Evolutionary conservation across 73 alveolate genomes (phyloP).

Genomic region (Paraurostyla sp.): DNA sequence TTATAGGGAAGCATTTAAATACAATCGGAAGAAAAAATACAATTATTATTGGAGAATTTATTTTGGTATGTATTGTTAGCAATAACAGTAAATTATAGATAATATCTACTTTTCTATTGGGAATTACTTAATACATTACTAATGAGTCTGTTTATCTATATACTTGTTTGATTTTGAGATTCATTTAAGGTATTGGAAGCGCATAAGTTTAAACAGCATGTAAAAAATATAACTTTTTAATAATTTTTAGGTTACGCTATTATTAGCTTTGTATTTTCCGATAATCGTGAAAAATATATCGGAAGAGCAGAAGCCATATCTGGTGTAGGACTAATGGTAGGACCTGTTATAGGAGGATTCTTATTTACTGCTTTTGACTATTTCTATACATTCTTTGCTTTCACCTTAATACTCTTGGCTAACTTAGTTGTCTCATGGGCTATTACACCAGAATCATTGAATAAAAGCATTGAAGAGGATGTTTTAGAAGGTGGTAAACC

Average conservation of each 20-base stretch:
- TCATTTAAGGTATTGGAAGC: constrained; percentile 64
- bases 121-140: not conserved
- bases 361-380: constrained; percentile 58
- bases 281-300: constrained; percentile 68
- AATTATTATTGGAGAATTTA: constrained; percentile 42
- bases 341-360: constrained; percentile 76
- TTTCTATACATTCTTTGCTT: constrained; percentile 44
- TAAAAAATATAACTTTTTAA: too few species aligned
- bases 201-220: constrained; percentile 50
- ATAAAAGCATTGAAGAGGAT: not conserved
- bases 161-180: constrained; percentile 27
- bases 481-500: not conserved
- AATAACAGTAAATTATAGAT: not conserved
- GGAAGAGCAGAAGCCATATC: constrained; percentile 70
- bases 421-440: not conserved
- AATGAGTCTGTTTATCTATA: not conserved
- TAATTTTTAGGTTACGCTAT: constrained; percentile 55
- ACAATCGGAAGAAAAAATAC: constrained; percentile 53
- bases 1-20: constrained; percentile 43
- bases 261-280: constrained; percentile 64
- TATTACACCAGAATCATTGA: not conserved
- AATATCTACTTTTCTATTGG: constrained; percentile 24
- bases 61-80: not conserved
- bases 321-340: constrained; percentile 78
- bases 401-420: not conserved